These are phyloP conservation scores for Nicotiana attenuata DNA, from an alignment of 257 asterid genomes.

Conservation along the genomic window DNA sequence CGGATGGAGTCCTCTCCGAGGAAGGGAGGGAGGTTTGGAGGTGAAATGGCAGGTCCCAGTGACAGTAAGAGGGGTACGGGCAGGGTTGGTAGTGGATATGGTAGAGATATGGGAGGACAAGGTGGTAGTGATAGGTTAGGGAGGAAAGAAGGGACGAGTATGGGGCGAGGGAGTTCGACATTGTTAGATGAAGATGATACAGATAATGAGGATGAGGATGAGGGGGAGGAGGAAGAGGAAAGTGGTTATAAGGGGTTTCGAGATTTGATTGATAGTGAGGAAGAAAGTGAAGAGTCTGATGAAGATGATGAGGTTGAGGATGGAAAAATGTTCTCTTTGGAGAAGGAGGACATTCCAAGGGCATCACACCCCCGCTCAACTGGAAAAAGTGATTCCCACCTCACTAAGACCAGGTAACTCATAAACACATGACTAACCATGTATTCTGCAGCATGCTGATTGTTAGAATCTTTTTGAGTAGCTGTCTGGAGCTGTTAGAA, in stretches of 20 bases:
- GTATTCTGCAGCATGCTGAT: neutral
- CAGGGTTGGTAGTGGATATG: constrained; percentile 19
- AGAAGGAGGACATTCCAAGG: neutral
- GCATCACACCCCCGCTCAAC: constrained; percentile 29
- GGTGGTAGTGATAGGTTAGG: constrained; percentile 28
- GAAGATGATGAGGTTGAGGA: constrained; percentile 32
- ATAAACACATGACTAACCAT: neutral
- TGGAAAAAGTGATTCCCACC: constrained; percentile 54
- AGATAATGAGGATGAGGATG: constrained; percentile 23
- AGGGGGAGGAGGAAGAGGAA: constrained; percentile 24
- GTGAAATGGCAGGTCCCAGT: constrained; percentile 9
- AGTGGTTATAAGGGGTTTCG: constrained; percentile 45
- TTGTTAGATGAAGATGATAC: constrained; percentile 47
- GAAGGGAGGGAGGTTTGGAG: constrained; percentile 39
- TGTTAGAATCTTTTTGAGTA: neutral
- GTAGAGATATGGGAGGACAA: constrained; percentile 25
- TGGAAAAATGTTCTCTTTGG: constrained; percentile 14
- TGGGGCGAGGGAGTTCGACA: constrained; percentile 27
- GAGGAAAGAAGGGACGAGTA: constrained; percentile 25
- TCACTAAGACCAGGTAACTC: constrained; percentile 74
- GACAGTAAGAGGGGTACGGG: constrained; percentile 26
- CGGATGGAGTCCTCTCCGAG: constrained; percentile 7
- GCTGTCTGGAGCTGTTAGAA: neutral
- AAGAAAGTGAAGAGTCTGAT: constrained; percentile 35
- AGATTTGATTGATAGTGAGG: constrained; percentile 62